phyloP scores from a whole-genome alignment of 2,329 filamentous ascomycete genomes.

The Aquanectria penicillioides region DNA sequence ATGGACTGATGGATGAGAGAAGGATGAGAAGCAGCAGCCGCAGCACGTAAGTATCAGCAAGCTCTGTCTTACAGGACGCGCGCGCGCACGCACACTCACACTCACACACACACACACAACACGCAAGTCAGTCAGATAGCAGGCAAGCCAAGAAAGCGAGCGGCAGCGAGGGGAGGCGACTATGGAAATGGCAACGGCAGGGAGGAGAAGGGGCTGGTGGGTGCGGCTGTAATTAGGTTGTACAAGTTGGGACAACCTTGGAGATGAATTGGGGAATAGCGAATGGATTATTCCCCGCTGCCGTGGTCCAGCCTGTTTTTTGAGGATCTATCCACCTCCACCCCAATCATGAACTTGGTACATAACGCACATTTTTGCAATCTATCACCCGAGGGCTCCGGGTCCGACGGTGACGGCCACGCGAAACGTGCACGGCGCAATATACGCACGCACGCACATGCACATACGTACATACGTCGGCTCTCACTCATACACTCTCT shows the following conservation, averaged over 20 bases:
- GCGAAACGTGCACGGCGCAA: background rate
- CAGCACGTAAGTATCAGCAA: background rate
- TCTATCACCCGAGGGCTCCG: conserved; percentile 23
- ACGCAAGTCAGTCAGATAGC: background rate
- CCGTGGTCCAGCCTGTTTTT: conserved; percentile 22
- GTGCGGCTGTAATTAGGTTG: conserved; percentile 21
- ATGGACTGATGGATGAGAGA: background rate
- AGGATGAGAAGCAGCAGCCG: background rate
- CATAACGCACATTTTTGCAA: too few species aligned
- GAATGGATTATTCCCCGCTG: conserved; percentile 20
- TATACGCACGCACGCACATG: background rate
- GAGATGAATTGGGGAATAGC: conserved; percentile 9
- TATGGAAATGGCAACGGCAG: background rate
- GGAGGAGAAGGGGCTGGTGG: background rate
- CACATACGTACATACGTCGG: too few species aligned
- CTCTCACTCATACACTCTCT: too few species aligned
- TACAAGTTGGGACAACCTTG: conserved; percentile 18
- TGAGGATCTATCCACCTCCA: too few species aligned
- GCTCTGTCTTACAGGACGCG: background rate
- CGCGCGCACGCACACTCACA: background rate
- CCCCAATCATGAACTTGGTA: too few species aligned
- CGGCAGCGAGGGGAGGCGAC: too few species aligned
- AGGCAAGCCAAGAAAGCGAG: too few species aligned
- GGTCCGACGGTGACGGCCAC: background rate
- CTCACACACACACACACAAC: background rate